Evolutionary conservation across 164 flowering plant species (phyloP).

Genomic region (Vitis rotundifolia): DNA sequence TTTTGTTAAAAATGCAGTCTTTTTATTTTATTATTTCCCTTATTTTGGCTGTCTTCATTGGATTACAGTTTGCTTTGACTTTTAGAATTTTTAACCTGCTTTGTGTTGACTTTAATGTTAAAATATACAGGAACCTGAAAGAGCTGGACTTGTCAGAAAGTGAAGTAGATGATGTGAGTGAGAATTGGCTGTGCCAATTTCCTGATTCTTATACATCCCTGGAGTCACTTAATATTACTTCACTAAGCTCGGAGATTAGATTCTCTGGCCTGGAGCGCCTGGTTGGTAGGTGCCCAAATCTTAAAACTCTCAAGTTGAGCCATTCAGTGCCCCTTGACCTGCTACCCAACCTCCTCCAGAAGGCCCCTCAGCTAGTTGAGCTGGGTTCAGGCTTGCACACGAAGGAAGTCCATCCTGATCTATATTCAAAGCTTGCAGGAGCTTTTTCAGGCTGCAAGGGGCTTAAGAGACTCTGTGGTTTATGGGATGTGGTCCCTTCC

Average conservation of each 20-base stretch:
- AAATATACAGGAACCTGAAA: slow-evolving; percentile 59
- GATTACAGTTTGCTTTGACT: not conserved
- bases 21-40: too few species aligned
- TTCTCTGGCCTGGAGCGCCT: slow-evolving; percentile 78
- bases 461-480: slow-evolving; percentile 78
- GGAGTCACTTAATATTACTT: slow-evolving; percentile 74
- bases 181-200: slow-evolving; percentile 83
- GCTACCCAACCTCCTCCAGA: slow-evolving; percentile 54
- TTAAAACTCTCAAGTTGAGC: slow-evolving; percentile 70
- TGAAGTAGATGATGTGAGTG: slow-evolving; percentile 81
- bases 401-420: slow-evolving; percentile 62
- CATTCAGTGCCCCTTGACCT: slow-evolving; percentile 79
- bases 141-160: slow-evolving; percentile 83
- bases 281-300: slow-evolving; percentile 71
- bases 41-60: too few species aligned
- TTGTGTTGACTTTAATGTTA: not conserved
- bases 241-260: slow-evolving; percentile 69
- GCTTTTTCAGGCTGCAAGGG: slow-evolving; percentile 71
- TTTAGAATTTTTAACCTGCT: too few species aligned
- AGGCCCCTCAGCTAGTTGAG: slow-evolving; percentile 80
- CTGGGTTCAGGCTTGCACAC: slow-evolving; percentile 76
- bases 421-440: slow-evolving; percentile 48
- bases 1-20: too few species aligned
- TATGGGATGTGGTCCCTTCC: slow-evolving; percentile 73
- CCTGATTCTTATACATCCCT: slow-evolving; percentile 77